These are phyloP conservation scores for Phialocephala subalpina DNA, from an alignment of 2,329 filamentous ascomycete species.

Conservation along the genomic window DNA sequence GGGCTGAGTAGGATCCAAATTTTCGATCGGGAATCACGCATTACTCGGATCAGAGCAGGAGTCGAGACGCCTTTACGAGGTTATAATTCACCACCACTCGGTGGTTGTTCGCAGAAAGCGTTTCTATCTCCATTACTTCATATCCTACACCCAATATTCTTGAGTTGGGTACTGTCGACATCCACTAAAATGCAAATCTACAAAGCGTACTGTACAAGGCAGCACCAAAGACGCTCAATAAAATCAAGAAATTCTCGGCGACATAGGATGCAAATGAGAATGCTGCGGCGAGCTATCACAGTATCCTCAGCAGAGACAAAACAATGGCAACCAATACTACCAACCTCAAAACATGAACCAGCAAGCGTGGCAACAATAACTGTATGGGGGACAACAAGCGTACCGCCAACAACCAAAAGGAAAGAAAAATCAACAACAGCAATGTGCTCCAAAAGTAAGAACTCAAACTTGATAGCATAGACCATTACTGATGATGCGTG, in stretches of 20 bases:
- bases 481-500: background rate
- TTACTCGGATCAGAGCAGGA: no score
- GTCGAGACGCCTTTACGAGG: no score
- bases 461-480: background rate
- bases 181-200: background rate
- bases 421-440: background rate
- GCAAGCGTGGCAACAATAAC: background rate
- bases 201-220: slow-evolving; percentile 1
- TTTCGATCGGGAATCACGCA: no score
- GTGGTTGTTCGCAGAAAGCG: no score
- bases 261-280: background rate
- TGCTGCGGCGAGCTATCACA: background rate
- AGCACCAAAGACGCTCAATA: background rate
- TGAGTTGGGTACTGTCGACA: background rate
- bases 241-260: background rate
- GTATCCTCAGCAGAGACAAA: background rate
- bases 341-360: background rate
- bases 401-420: background rate
- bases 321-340: background rate
- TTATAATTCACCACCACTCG: no score
- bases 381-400: background rate
- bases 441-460: background rate
- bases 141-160: no score
- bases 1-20: no score
- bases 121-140: no score